Conservation (phyloP, 108 stramenopile species). For the Discostella pseudostelligera region DNA sequence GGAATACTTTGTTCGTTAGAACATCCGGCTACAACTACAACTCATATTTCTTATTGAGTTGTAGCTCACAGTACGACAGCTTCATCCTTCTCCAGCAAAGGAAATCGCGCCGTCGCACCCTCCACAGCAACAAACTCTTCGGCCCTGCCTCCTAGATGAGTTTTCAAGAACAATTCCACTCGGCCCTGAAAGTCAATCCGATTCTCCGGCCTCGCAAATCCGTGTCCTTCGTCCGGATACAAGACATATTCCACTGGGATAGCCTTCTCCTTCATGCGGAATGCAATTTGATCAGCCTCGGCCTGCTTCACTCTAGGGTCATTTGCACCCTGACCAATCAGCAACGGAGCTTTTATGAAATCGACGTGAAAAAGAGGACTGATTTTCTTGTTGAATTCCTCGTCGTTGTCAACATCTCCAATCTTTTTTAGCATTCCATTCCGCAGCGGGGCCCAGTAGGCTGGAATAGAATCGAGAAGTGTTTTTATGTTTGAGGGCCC, state of each 20-base stretch:
- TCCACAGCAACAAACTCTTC: constrained; percentile 30
- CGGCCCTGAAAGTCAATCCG: constrained; percentile 61
- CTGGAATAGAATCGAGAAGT: constrained; percentile 54
- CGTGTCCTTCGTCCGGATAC: constrained; percentile 72
- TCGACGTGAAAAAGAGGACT: constrained; percentile 69
- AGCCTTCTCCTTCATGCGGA: constrained; percentile 58
- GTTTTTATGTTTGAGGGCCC: constrained; percentile 68
- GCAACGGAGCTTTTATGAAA: constrained; percentile 60
- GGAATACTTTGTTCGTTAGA: no score
- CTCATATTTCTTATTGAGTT: no score
- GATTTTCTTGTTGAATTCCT: constrained; percentile 60
- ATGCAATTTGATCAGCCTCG: constrained; percentile 69
- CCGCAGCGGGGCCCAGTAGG: constrained; percentile 64
- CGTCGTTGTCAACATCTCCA: constrained; percentile 64
- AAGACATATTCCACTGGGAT: constrained; percentile 69
- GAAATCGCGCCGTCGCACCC: constrained; percentile 34
- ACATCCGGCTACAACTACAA: no score
- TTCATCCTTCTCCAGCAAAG: constrained; percentile 33
- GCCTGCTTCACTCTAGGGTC: constrained; percentile 70
- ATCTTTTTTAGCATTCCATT: constrained; percentile 60
- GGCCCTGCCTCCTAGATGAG: constrained; percentile 36
- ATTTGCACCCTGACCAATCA: constrained; percentile 70
- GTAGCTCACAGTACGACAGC: no score
- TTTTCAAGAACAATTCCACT: constrained; percentile 38
- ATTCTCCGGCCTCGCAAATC: constrained; percentile 60